Evolutionary conservation across 495 filamentous ascomycete genomes (phyloP).

Genomic region (Amphirosellinia nigrospora): DNA sequence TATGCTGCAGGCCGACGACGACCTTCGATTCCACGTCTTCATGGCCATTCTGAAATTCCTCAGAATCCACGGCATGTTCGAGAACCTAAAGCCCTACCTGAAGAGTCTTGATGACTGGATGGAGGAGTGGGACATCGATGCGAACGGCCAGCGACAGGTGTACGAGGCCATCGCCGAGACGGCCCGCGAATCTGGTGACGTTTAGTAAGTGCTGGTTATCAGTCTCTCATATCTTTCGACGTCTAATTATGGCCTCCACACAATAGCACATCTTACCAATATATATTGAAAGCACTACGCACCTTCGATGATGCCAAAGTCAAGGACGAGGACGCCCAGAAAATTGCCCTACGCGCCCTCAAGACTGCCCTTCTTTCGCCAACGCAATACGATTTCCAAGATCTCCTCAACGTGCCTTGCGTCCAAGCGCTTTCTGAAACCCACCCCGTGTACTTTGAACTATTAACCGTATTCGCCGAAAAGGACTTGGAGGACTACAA

Average conservation of each 20-base stretch:
- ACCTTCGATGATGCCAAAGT: constrained; percentile 80
- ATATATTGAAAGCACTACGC: constrained; percentile 80
- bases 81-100: constrained; percentile 78
- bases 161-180: constrained; percentile 79
- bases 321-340: constrained; percentile 71
- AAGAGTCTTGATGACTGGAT: constrained; percentile 82
- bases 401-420: constrained; percentile 82
- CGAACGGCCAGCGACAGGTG: constrained; percentile 80
- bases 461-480: constrained; percentile 93
- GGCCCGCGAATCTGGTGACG: constrained; percentile 76
- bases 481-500: constrained; percentile 93
- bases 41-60: constrained; percentile 82
- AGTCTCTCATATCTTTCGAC: background rate
- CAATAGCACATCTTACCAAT: constrained; percentile 75
- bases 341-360: constrained; percentile 82
- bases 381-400: constrained; percentile 89
- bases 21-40: constrained; percentile 86
- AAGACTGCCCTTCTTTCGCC: constrained; percentile 79
- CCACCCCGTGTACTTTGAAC: constrained; percentile 81
- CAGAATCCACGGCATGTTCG: constrained; percentile 73
- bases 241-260: constrained; percentile 28
- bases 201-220: constrained; percentile 58
- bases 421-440: constrained; percentile 85
- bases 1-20: constrained; percentile 75
- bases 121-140: constrained; percentile 78